Evolutionary conservation across 352 stramenopile genomes (phyloP).

Genomic region (Pythium aquatile): DNA sequence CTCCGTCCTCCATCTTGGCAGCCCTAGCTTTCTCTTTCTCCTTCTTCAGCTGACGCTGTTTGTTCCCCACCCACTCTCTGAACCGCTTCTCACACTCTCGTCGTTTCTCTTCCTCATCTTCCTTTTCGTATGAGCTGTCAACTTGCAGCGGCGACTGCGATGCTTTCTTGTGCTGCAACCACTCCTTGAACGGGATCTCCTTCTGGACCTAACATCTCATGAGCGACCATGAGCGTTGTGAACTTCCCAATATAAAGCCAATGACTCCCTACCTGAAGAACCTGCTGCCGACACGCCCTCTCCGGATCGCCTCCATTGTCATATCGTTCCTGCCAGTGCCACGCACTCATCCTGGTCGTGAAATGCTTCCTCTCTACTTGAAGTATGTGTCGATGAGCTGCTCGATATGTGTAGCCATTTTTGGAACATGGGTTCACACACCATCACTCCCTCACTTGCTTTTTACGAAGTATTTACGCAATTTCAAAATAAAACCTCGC

Average conservation of each 20-base stretch:
- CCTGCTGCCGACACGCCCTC: slow-evolving; percentile 40
- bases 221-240: not conserved
- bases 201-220: slow-evolving; percentile 37
- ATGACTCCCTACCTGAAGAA: slow-evolving; percentile 40
- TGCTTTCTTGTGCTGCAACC: slow-evolving; percentile 35
- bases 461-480: slow-evolving; percentile 18
- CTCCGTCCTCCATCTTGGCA: not conserved
- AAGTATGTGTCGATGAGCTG: not conserved
- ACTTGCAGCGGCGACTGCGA: not conserved
- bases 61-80: slow-evolving; percentile 36
- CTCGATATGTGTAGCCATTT: slow-evolving; percentile 21
- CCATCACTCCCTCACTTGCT: slow-evolving; percentile 21
- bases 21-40: slow-evolving; percentile 8
- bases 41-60: slow-evolving; percentile 25
- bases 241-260: too few species aligned
- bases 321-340: slow-evolving; percentile 73
- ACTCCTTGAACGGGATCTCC: slow-evolving; percentile 41
- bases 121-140: not conserved
- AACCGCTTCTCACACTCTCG: slow-evolving; percentile 37
- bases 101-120: slow-evolving; percentile 23
- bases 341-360: slow-evolving; percentile 18
- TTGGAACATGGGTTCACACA: slow-evolving; percentile 15
- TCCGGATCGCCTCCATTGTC: slow-evolving; percentile 31
- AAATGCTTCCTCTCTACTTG: not conserved
- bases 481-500: slow-evolving; percentile 22